Conservation (phyloP, 1,139 yeast genomes). For the Lodderomyces jiufengensis region DNA sequence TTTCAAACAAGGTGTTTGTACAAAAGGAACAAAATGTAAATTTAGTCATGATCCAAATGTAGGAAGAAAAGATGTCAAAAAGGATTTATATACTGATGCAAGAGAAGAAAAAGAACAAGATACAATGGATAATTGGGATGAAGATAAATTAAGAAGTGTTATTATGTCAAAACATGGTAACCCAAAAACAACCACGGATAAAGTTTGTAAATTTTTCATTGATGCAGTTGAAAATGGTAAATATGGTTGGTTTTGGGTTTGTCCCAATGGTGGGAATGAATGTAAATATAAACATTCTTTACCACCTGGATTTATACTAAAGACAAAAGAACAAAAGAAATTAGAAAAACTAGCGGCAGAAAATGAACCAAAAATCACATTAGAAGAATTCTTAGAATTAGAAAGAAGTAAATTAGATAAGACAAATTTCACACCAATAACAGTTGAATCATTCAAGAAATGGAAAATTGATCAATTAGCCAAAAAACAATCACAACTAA, state of each 20-base stretch:
- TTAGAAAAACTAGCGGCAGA: slow-evolving; percentile 85
- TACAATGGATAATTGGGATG: slow-evolving; percentile 97
- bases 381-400: slow-evolving; percentile 93
- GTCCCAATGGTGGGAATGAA: slow-evolving; percentile 91
- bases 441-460: slow-evolving; percentile 70
- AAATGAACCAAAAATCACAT: slow-evolving; percentile 81
- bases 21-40: slow-evolving; percentile 88
- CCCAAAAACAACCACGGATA: slow-evolving; percentile 91
- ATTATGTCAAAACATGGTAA: slow-evolving; percentile 92
- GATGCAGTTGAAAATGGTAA: slow-evolving; percentile 97
- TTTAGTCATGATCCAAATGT: slow-evolving; percentile 87
- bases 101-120: slow-evolving; percentile 72
- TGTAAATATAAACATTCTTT: slow-evolving; percentile 97
- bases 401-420: slow-evolving; percentile 86
- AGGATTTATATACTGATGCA: slow-evolving; percentile 88
- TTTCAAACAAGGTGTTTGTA: slow-evolving; percentile 87
- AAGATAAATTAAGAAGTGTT: slow-evolving; percentile 84
- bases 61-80: slow-evolving; percentile 87
- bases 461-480: slow-evolving; percentile 77
- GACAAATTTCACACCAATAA: slow-evolving; percentile 80
- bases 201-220: slow-evolving; percentile 87
- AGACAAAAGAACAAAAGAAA: slow-evolving; percentile 93
- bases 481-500: slow-evolving; percentile 58
- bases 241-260: slow-evolving; percentile 99
- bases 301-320: slow-evolving; percentile 94